phyloP scores from a whole-genome alignment of 1,284 basidiomycete species.

The Ganoderma leucocontextum region DNA sequence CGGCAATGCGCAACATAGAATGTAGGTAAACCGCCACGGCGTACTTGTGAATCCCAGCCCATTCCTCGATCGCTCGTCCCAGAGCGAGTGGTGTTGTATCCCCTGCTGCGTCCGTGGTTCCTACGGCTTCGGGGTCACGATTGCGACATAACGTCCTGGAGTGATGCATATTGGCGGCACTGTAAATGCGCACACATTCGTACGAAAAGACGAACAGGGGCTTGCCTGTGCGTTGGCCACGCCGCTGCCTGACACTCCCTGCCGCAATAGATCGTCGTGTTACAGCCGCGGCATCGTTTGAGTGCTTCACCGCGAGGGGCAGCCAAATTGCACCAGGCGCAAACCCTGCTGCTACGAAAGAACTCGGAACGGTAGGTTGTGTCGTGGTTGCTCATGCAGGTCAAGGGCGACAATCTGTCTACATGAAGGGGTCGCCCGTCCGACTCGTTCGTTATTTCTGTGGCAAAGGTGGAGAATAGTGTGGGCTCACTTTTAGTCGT shows the following conservation, averaged over 20 bases:
- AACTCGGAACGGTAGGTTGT: not conserved
- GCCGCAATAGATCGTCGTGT: not conserved
- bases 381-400: not conserved
- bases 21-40: not conserved
- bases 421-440: not conserved
- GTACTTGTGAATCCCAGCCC: not conserved
- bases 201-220: not conserved
- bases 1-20: not conserved
- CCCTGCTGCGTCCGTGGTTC: not conserved
- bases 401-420: not conserved
- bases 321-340: not conserved
- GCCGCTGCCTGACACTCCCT: not conserved
- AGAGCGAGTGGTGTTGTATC: not conserved
- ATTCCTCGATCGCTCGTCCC: not conserved
- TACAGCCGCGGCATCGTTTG: not conserved
- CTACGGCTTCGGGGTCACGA: not conserved
- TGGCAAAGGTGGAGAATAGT: not conserved
- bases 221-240: not conserved
- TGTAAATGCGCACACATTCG: not conserved
- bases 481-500: not conserved
- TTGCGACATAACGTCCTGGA: not conserved
- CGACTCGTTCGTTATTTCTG: not conserved
- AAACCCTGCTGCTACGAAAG: not conserved
- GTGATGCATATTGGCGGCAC: too few relatives aligned
- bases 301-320: not conserved